Base-by-base conservation (phyloP, 495 filamentous ascomycete species). In the Talaromyces wortmannii region DNA sequence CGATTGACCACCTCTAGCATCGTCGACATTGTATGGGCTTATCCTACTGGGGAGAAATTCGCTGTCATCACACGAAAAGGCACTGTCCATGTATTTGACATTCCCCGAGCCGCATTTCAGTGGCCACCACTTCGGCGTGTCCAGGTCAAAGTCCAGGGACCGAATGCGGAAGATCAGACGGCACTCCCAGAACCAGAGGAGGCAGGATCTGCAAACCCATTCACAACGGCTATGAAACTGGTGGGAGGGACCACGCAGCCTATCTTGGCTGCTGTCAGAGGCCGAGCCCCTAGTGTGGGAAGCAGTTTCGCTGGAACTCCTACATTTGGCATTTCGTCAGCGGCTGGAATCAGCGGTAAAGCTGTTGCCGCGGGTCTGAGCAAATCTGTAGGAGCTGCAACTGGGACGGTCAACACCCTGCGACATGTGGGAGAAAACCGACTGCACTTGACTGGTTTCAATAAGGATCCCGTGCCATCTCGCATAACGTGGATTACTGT, bases 1-100 rank as follows among this genome's bases (percentile, higher is more conserved):
- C 86, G 94, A 16, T 85, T 96, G 81, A 97, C 92, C 4, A 85
- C 90, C 31, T 90, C 94, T 5, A 88, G 86, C 45, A 89, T 96
- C 44, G 79, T 96, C 3, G 92, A 97, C 63, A 86, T 96, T 15
- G 84, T 84, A 7, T 98, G 94, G 94, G 85, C 85, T 1, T 77
- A 81, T 42, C 91, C 92, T 7, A 83, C 83, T 45, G 90, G 87
- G 11, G 89, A 95, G 60, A 79, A 85, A 57, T 67, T 91, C 11
- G 92, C 92, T 11, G 82, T 98, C 63, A 81, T 96, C 46, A 97
- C 92, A 8, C 86, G 92, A 55, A 87, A 89, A 59, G 90, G 92
- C n/a, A 98, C 94, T 2, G 84, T 96, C 5, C 94, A 98, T 68
- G 82, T 95, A 23, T 84, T 94, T 60, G 88, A 96, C 60, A 72